phyloP scores from a whole-genome alignment of 164 flowering plant genomes.

The Tinospora cordifolia region DNA sequence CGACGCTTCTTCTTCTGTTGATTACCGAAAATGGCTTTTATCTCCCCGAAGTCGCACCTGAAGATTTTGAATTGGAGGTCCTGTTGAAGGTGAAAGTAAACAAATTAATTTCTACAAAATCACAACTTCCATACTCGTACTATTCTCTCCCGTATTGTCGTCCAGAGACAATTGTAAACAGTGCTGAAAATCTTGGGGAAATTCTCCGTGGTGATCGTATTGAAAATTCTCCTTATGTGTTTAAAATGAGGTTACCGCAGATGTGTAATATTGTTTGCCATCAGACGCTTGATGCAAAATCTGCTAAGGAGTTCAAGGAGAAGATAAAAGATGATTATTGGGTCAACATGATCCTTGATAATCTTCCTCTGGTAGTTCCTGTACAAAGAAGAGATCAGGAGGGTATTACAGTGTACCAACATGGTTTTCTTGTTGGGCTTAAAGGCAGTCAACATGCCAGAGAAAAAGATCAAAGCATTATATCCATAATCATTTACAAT shows the following conservation, averaged over 20 bases:
- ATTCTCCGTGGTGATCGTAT: slow-evolving; percentile 98
- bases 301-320: slow-evolving; percentile 76
- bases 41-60: slow-evolving; percentile 84
- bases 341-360: slow-evolving; percentile 91
- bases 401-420: slow-evolving; percentile 50
- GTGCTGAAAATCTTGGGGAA: slow-evolving; percentile 97
- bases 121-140: slow-evolving; percentile 90
- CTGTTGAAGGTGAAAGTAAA: slow-evolving; percentile 75
- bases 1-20: slow-evolving; percentile 26
- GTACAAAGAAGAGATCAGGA: slow-evolving; percentile 54
- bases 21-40: slow-evolving; percentile 50
- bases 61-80: slow-evolving; percentile 66
- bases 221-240: slow-evolving; percentile 84
- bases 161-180: slow-evolving; percentile 60
- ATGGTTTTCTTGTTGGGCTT: slow-evolving; percentile 76
- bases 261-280: slow-evolving; percentile 74
- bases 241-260: slow-evolving; percentile 78
- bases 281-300: slow-evolving; percentile 48
- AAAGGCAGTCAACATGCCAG: slow-evolving; percentile 59
- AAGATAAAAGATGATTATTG: slow-evolving; percentile 86
- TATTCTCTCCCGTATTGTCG: slow-evolving; percentile 74
- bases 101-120: slow-evolving; percentile 78
- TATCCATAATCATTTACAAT: slow-evolving; percentile 75
- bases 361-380: slow-evolving; percentile 89
- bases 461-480: slow-evolving; percentile 76